These are phyloP conservation scores for Paulinella micropora DNA, from an alignment of 78 protist species.

Conservation along the genomic window DNA sequence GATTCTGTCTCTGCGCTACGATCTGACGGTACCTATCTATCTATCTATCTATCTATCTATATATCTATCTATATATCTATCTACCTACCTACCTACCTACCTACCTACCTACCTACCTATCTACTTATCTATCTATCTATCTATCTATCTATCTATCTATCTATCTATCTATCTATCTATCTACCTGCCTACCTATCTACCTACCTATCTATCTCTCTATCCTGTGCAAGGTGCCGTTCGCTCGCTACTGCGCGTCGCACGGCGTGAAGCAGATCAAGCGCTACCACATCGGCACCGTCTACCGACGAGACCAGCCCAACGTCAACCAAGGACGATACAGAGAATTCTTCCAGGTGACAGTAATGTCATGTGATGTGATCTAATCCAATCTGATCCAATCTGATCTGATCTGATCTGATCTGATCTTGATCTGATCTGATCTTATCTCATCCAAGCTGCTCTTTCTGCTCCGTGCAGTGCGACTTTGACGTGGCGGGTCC, in stretches of 20 bases:
- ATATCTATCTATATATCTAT: too few species aligned
- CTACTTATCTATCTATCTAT: too few species aligned
- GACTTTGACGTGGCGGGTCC: conserved; percentile 85
- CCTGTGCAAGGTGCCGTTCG: conserved; percentile 77
- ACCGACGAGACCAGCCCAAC: conserved; percentile 78
- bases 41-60: too few species aligned
- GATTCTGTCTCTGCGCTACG: conserved; percentile 70
- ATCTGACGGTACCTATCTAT: too few species aligned
- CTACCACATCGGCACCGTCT: conserved; percentile 81
- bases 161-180: too few species aligned
- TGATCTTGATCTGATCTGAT: too few species aligned
- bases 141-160: too few species aligned
- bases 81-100: too few species aligned
- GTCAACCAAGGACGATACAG: conserved; percentile 69
- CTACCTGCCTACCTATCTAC: too few species aligned
- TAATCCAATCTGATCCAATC: conserved; percentile 18
- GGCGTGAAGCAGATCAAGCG: conserved; percentile 53
- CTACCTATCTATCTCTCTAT: too few species aligned
- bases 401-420: background rate
- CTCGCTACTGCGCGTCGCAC: conserved; percentile 73
- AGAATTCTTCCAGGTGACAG: conserved; percentile 89
- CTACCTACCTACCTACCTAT: too few species aligned
- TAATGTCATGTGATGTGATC: too few species aligned
- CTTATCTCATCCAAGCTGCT: background rate
- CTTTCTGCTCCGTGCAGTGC: background rate